These are phyloP conservation scores for Apium graveolens DNA, from an alignment of 129 eudicot genomes.

Conservation along the genomic window DNA sequence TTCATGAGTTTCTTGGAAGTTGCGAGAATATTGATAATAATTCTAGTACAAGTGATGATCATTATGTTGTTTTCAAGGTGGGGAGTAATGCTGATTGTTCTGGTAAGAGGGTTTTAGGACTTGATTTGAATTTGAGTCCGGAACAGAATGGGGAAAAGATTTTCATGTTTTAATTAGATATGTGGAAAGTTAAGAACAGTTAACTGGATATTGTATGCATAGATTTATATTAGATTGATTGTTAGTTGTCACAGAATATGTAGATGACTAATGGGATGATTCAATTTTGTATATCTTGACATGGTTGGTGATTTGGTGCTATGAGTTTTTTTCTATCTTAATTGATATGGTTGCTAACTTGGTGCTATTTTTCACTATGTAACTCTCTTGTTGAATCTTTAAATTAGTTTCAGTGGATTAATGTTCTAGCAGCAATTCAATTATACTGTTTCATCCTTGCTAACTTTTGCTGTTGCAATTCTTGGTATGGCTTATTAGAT, in stretches of 20 bases:
- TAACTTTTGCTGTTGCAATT: background rate
- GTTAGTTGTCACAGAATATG: background rate
- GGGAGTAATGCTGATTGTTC: background rate
- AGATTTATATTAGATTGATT: background rate
- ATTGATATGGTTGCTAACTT: background rate
- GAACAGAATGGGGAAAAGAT: background rate
- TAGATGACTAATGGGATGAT: background rate
- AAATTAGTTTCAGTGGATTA: background rate
- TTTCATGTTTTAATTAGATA: background rate
- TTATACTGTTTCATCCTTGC: background rate
- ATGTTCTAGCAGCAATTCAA: background rate
- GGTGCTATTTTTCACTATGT: background rate
- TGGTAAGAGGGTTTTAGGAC: background rate
- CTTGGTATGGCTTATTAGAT: background rate
- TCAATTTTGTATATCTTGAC: background rate
- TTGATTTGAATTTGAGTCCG: conserved; percentile 1
- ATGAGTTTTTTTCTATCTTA: too few relatives aligned
- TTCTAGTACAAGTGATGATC: background rate
- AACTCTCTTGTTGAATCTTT: background rate
- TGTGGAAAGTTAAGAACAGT: background rate
- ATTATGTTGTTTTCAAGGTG: background rate
- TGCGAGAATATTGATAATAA: background rate
- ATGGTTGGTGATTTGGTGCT: too few relatives aligned
- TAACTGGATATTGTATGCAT: background rate
- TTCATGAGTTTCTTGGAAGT: background rate